phyloP scores from a whole-genome alignment of 192 early-diverging fungal genomes.

The Rhizoclosmatium globosum region DNA sequence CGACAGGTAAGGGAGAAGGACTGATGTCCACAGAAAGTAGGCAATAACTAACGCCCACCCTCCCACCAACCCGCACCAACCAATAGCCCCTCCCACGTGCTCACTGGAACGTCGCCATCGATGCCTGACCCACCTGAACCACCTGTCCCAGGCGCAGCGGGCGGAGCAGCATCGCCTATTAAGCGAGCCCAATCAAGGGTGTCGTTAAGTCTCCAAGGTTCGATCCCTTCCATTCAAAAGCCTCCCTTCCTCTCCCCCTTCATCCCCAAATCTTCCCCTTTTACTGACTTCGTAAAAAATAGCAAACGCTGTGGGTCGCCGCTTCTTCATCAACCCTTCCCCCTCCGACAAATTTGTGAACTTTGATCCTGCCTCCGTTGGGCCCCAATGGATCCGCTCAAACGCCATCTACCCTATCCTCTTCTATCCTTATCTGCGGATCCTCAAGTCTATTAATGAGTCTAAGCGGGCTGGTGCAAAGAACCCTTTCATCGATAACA shows the following conservation, averaged over 20 bases:
- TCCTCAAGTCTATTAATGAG: not conserved
- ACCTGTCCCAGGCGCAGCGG: not conserved
- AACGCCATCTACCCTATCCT: slow-evolving; percentile 18
- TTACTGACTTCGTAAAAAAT: not conserved
- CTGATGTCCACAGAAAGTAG: not conserved
- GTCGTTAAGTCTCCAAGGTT: not conserved
- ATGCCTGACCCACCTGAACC: not conserved
- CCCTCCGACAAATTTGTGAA: slow-evolving; percentile 22
- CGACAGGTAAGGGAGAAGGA: not conserved
- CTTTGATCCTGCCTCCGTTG: slow-evolving; percentile 15
- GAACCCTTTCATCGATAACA: slow-evolving; percentile 56
- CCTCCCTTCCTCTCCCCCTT: not conserved
- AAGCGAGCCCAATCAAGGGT: not conserved
- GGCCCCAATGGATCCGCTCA: slow-evolving; percentile 32
- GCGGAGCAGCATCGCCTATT: not conserved
- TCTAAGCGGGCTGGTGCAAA: not conserved
- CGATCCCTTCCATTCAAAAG: not conserved
- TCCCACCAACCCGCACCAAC: not conserved
- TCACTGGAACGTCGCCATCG: not conserved
- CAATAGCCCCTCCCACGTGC: not conserved
- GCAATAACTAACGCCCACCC: not conserved
- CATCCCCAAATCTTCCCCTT: not conserved
- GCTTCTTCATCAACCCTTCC: slow-evolving; percentile 26
- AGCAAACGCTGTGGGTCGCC: slow-evolving; percentile 12
- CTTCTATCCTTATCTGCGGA: slow-evolving; percentile 24